phyloP scores from a whole-genome alignment of 768 basidiomycete species.

The Collybiopsis confluens region DNA sequence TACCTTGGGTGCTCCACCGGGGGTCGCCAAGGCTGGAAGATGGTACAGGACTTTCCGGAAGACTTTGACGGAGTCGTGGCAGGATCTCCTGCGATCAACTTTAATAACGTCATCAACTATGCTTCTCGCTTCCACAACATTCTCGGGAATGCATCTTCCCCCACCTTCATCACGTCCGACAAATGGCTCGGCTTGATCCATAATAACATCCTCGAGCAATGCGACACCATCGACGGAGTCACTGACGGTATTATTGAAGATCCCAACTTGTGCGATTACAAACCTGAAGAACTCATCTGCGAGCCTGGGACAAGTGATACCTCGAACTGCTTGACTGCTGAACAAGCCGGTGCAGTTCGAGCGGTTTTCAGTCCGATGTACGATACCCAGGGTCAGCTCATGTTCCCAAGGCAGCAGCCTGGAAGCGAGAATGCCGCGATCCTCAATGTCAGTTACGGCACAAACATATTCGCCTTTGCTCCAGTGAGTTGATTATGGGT shows the following conservation, averaged over 20 bases:
- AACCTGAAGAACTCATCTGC: slow-evolving; percentile 14
- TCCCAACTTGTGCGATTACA: slow-evolving; percentile 18
- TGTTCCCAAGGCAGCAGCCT: slow-evolving; percentile 16
- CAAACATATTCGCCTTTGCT: background rate
- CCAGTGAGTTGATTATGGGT: background rate
- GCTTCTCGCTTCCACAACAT: slow-evolving; percentile 5
- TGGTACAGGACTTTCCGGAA: slow-evolving; percentile 11
- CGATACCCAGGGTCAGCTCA: slow-evolving; percentile 10
- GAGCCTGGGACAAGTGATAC: background rate
- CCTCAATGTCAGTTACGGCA: background rate
- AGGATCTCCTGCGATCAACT: slow-evolving; percentile 16
- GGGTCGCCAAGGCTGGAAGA: slow-evolving; percentile 18
- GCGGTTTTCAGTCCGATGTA: slow-evolving; percentile 15
- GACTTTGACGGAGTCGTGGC: slow-evolving; percentile 22
- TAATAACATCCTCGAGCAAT: slow-evolving; percentile 17
- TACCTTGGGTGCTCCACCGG: slow-evolving; percentile 19
- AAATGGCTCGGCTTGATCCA: slow-evolving; percentile 14
- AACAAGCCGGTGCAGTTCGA: slow-evolving; percentile 14
- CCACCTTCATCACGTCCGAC: slow-evolving; percentile 14
- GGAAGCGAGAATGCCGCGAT: slow-evolving; percentile 10
- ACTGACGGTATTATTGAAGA: slow-evolving; percentile 18
- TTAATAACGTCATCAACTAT: background rate
- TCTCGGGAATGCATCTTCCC: slow-evolving; percentile 2
- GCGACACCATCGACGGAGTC: slow-evolving; percentile 9
- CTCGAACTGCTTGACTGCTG: slow-evolving; percentile 14